Conservation (phyloP, 148 eudicot genomes). For the Beta vulgaris region DNA sequence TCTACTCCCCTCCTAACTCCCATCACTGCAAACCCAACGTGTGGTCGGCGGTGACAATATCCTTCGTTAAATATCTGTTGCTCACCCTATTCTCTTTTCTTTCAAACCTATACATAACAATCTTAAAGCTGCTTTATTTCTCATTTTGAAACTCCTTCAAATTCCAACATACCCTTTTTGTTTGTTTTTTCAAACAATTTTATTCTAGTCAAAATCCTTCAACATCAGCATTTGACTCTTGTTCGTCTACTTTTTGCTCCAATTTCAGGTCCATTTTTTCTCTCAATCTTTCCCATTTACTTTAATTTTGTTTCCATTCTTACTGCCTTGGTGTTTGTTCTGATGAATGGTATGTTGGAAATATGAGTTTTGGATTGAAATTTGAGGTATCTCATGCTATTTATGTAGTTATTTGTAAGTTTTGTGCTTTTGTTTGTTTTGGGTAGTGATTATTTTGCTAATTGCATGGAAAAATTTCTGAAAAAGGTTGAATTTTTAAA, state of each 20-base stretch:
- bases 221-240: conserved; percentile 12
- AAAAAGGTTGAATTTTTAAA: not conserved
- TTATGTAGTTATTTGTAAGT: not conserved
- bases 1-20: not conserved
- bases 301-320: no score
- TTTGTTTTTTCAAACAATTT: not conserved
- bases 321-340: no score
- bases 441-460: not conserved
- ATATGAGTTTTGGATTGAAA: no score
- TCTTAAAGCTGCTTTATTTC: not conserved
- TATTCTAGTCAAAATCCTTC: conserved; percentile 21
- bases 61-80: not conserved
- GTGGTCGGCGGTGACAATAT: conserved; percentile 28
- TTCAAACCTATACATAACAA: conserved; percentile 18
- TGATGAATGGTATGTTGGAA: no score
- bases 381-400: no score
- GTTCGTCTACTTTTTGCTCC: not conserved
- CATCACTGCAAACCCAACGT: not conserved
- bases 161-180: not conserved
- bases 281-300: not conserved
- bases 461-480: not conserved
- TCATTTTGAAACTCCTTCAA: conserved; percentile 21
- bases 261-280: conserved; percentile 23
- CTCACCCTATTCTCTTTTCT: not conserved
- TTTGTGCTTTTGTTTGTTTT: not conserved